phyloP scores from a whole-genome alignment of 2,329 filamentous ascomycete genomes.

The Metarhizium guizhouense region DNA sequence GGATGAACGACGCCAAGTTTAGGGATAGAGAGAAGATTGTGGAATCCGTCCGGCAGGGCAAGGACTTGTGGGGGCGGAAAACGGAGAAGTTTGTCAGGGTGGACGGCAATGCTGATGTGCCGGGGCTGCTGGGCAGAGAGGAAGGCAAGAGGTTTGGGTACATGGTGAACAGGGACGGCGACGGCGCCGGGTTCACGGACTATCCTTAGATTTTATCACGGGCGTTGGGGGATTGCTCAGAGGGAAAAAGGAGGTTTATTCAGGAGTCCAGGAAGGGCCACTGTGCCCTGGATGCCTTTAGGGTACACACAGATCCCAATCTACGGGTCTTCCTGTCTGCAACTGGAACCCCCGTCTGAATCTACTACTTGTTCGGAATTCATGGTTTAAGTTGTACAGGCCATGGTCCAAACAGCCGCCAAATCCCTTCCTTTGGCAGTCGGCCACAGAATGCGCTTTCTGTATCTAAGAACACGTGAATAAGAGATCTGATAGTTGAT shows the following conservation, averaged over 20 bases:
- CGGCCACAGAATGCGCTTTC: too few species aligned
- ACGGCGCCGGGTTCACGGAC: constrained; percentile 37
- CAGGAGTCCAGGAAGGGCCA: neutral
- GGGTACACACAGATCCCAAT: too few species aligned
- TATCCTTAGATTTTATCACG: constrained; percentile 19
- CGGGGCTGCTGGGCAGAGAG: constrained; percentile 30
- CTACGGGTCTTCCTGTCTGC: too few species aligned
- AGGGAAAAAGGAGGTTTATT: neutral
- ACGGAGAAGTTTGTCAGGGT: constrained; percentile 38
- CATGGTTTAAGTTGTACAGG: too few species aligned
- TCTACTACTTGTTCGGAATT: too few species aligned
- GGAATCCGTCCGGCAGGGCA: constrained; percentile 39
- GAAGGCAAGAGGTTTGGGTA: constrained; percentile 33
- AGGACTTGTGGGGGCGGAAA: constrained; percentile 45
- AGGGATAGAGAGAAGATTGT: constrained; percentile 39
- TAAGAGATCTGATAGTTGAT: too few species aligned
- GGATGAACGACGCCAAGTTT: constrained; percentile 41
- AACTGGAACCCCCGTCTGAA: too few species aligned
- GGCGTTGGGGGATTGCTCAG: neutral
- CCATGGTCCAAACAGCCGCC: too few species aligned
- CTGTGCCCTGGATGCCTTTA: too few species aligned
- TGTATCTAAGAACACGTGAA: too few species aligned
- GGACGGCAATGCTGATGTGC: constrained; percentile 43
- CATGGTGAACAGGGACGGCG: constrained; percentile 35
- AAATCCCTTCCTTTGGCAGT: too few species aligned